Evolutionary conservation across 129 eudicot genomes (phyloP).

Genomic region (Pseudognaphalium luteoalbum): DNA sequence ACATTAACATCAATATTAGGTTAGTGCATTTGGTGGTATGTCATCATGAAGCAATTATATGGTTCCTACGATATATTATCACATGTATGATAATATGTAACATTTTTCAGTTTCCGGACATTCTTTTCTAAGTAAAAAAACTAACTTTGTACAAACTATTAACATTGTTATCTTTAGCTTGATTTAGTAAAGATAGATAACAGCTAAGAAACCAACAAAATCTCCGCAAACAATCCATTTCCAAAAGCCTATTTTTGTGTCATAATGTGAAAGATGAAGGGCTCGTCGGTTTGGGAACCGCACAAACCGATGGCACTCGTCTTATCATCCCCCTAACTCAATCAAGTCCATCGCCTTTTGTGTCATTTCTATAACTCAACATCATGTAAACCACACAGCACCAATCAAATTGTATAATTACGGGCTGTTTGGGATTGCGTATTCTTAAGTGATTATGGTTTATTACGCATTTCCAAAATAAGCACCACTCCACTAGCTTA

Average conservation of each 20-base stretch:
- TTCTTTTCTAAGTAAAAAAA: neutral
- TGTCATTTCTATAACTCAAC: neutral
- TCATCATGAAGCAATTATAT: neutral
- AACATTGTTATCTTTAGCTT: neutral
- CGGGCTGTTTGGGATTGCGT: neutral
- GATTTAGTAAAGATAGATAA: neutral
- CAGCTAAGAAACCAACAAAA: neutral
- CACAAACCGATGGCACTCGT: no score
- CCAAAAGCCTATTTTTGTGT: no score
- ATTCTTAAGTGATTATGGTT: neutral
- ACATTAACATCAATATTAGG: neutral
- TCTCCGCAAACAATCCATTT: neutral
- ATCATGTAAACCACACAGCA: neutral
- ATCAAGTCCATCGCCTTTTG: neutral
- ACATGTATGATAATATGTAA: neutral
- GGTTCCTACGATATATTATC: neutral
- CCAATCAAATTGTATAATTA: neutral
- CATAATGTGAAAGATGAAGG: no score
- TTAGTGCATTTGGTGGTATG: constrained; percentile 8
- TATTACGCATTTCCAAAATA: neutral
- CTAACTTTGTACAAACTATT: neutral
- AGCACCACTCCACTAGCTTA: neutral
- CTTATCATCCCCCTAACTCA: neutral
- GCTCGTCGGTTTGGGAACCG: no score
- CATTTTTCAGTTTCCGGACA: neutral